Evolutionary conservation across 2,329 filamentous ascomycete species (phyloP).

Genomic region (Cordyceps pruinosa): DNA sequence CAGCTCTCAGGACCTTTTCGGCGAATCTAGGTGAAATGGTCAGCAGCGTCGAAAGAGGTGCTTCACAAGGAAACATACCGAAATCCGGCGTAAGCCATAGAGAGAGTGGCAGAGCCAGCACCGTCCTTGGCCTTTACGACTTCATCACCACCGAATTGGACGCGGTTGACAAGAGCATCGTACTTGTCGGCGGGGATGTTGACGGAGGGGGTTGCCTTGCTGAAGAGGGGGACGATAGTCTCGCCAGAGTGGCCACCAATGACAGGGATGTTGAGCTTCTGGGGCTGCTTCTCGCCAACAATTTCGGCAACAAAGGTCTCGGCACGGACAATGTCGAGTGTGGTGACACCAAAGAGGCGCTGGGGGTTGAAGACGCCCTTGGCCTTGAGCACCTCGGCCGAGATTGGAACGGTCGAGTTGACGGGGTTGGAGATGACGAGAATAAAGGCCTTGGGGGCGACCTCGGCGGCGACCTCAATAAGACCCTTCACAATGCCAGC

Average conservation of each 20-base stretch:
- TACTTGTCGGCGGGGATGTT: conserved; percentile 85
- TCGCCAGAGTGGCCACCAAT: conserved; percentile 96
- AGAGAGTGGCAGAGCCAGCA: conserved; percentile 81
- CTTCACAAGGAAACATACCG: conserved; percentile 52
- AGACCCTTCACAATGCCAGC: conserved; percentile 94
- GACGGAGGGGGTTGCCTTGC: conserved; percentile 74
- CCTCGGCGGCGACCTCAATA: conserved; percentile 79
- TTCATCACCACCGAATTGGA: conserved; percentile 97
- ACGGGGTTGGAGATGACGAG: conserved; percentile 99
- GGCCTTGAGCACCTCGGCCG: conserved; percentile 91
- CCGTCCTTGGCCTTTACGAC: conserved; percentile 94
- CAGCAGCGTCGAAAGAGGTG: conserved; percentile 3
- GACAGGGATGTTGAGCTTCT: conserved; percentile 80
- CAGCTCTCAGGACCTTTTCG: conserved; percentile 85
- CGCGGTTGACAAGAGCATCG: conserved; percentile 83
- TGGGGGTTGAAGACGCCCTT: conserved; percentile 90
- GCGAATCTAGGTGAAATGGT: conserved; percentile 59
- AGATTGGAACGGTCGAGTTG: conserved; percentile 97
- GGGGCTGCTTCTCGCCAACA: conserved; percentile 72
- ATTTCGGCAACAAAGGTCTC: conserved; percentile 93
- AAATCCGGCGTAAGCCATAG: conserved; percentile 94
- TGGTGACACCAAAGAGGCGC: conserved; percentile 97
- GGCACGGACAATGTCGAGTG: conserved; percentile 94
- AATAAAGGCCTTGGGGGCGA: conserved; percentile 86
- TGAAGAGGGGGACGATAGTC: conserved; percentile 97